Evolutionary conservation across 352 stramenopile genomes (phyloP).

Genomic region (Pythium rishiriense): DNA sequence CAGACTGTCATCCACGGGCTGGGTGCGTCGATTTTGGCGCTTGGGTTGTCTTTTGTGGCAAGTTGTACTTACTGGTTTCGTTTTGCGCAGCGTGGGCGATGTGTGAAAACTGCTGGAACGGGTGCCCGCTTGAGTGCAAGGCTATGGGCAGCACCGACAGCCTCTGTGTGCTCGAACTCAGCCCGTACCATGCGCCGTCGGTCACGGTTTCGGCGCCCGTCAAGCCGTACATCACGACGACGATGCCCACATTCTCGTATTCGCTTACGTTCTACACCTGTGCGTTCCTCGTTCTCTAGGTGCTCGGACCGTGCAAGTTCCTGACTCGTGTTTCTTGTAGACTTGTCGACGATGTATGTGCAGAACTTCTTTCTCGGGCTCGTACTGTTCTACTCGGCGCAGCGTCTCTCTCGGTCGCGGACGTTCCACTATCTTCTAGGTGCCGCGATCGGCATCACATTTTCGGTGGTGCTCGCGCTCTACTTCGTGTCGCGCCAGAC

Average conservation of each 20-base stretch:
- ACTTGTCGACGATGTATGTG: constrained; percentile 66
- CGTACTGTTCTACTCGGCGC: constrained; percentile 68
- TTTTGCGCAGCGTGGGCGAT: constrained; percentile 43
- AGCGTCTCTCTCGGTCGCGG: constrained; percentile 62
- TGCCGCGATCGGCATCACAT: constrained; percentile 66
- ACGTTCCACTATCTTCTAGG: constrained; percentile 82
- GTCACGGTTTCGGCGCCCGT: constrained; percentile 58
- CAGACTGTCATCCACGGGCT: constrained; percentile 45
- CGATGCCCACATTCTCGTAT: constrained; percentile 47
- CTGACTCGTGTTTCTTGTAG: constrained; percentile 26
- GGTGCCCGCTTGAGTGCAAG: constrained; percentile 59
- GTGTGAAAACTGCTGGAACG: constrained; percentile 73
- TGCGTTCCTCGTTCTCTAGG: too few relatives aligned
- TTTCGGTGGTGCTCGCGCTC: constrained; percentile 71
- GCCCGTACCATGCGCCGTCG: constrained; percentile 78
- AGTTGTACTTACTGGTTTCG: neutral
- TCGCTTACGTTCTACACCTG: constrained; percentile 68
- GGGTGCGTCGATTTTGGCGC: constrained; percentile 8
- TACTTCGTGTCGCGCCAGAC: constrained; percentile 84
- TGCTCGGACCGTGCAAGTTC: too few relatives aligned
- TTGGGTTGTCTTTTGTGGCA: constrained; percentile 13
- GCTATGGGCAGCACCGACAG: constrained; percentile 27
- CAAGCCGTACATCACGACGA: constrained; percentile 57
- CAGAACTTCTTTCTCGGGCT: constrained; percentile 79
- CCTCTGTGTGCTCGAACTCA: constrained; percentile 60